These are phyloP conservation scores for Borovskyia barvae DNA, from an alignment of 208 protist genomes.

Conservation along the genomic window DNA sequence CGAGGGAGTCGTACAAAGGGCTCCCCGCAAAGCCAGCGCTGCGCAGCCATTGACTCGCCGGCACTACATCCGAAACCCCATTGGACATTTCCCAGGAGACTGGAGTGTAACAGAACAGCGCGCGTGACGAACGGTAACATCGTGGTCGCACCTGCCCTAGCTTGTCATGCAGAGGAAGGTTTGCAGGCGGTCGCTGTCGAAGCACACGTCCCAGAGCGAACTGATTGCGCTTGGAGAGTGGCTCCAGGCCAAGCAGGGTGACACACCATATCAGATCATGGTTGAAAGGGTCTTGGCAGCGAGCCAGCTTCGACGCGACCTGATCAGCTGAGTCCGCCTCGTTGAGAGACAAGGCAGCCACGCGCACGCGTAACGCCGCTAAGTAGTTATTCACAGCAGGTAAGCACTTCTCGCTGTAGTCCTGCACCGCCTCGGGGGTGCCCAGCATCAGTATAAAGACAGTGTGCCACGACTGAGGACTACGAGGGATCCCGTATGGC, in stretches of 20 bases:
- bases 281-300: slow-evolving; percentile 60
- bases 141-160: slow-evolving; percentile 43
- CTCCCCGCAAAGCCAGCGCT: slow-evolving; percentile 24
- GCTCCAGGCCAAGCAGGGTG: slow-evolving; percentile 38
- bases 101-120: slow-evolving; percentile 64
- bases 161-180: slow-evolving; percentile 48
- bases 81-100: slow-evolving; percentile 20
- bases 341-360: slow-evolving; percentile 59
- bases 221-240: slow-evolving; percentile 25
- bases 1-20: slow-evolving; percentile 17
- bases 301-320: slow-evolving; percentile 54
- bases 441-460: slow-evolving; percentile 72
- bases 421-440: slow-evolving; percentile 25
- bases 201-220: slow-evolving; percentile 44
- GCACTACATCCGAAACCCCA: slow-evolving; percentile 15
- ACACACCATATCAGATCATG: slow-evolving; percentile 66
- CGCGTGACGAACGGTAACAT: slow-evolving; percentile 25
- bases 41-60: slow-evolving; percentile 44
- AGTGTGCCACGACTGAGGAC: slow-evolving; percentile 47
- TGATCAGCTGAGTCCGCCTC: slow-evolving; percentile 46
- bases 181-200: slow-evolving; percentile 23
- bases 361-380: slow-evolving; percentile 50
- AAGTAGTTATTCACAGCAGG: slow-evolving; percentile 59
- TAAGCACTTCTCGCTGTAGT: slow-evolving; percentile 59
- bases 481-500: slow-evolving; percentile 39